phyloP scores from a whole-genome alignment of 2,329 filamentous ascomycete genomes.

The Fusarium piperis region DNA sequence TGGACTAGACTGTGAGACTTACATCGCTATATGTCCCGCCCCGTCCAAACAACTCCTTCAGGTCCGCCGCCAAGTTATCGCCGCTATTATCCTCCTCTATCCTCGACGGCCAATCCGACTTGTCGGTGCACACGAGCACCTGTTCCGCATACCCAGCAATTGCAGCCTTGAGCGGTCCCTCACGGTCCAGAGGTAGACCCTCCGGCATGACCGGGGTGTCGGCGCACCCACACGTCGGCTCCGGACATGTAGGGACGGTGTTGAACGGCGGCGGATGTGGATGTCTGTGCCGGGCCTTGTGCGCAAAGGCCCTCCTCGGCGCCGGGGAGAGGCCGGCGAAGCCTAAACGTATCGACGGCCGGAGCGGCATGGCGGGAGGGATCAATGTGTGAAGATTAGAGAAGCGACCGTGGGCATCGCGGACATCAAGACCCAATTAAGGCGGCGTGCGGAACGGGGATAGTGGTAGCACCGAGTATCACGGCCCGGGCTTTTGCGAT shows the following conservation, averaged over 20 bases:
- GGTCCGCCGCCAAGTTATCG: conserved; percentile 73
- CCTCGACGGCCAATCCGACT: conserved; percentile 80
- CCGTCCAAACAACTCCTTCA: conserved; percentile 75
- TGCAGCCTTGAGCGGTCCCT: conserved; percentile 75
- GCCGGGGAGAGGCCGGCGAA: conserved; percentile 11
- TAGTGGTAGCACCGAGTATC: conserved; percentile 20
- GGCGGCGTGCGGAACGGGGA: background rate
- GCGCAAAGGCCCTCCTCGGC: conserved; percentile 23
- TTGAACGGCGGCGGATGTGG: conserved; percentile 49
- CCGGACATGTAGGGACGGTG: conserved; percentile 70
- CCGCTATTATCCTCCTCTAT: conserved; percentile 83
- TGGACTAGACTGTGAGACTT: conserved; percentile 39
- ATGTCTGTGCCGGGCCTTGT: conserved; percentile 24
- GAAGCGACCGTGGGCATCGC: background rate
- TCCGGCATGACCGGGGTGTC: conserved; percentile 70
- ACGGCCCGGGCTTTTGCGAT: conserved; percentile 22
- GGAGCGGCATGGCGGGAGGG: conserved; percentile 23
- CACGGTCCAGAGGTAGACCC: conserved; percentile 78
- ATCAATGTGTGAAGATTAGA: background rate
- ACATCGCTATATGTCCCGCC: conserved; percentile 75
- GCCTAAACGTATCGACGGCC: conserved; percentile 26
- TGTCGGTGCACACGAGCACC: conserved; percentile 83
- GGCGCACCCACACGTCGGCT: conserved; percentile 80
- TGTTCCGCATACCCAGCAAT: conserved; percentile 85
- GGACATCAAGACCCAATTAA: background rate